Evolutionary conservation across 441 rosid genomes (phyloP), one percentile per base, ranked within the genome.

Genomic region (Eruca vesicaria): DNA sequence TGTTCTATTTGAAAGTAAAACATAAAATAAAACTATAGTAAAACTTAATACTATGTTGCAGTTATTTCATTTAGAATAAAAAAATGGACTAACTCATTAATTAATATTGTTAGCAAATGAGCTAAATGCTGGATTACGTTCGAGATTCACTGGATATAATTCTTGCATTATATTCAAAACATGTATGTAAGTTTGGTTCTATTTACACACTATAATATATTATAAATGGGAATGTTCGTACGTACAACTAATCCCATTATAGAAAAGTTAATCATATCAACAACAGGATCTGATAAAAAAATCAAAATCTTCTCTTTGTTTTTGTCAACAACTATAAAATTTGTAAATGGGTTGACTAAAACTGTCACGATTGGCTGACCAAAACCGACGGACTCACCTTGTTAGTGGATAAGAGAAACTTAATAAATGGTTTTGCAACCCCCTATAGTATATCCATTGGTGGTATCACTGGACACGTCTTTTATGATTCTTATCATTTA

Each of bases 381-480:
- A 48, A 68, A 67, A 16, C 20, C 12, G 56, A 75, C 35, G 55
- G 60, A 33, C 66, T 73, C 66, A 29, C 71, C 55, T 15, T n/a
- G n/a, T n/a, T n/a, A n/a, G n/a, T n/a, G n/a, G n/a, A n/a, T n/a
- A n/a, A n/a, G n/a, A n/a, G n/a, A n/a, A n/a, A n/a, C n/a, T n/a
- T n/a, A n/a, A n/a, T 68, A 59, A 68, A 68, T 75, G 63, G 20
- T 33, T 67, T 66, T 20, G 16, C 15, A 48, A 67, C 63, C 63
- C 68, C 56, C 63, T 61, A 41, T 69, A 60, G 5, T 20, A 69
- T 68, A 75, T 67, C 68, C 72, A 74, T 61, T 68, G 73, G 73
- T 74, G 35, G 41, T 48, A 58, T 74, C 20, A 32, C 8, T 59
- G 59, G 72, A 67, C 78, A 74, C 78, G 72, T 67, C 15, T 35